phyloP scores from a whole-genome alignment of 768 basidiomycete species.

The Collybia nuda region DNA sequence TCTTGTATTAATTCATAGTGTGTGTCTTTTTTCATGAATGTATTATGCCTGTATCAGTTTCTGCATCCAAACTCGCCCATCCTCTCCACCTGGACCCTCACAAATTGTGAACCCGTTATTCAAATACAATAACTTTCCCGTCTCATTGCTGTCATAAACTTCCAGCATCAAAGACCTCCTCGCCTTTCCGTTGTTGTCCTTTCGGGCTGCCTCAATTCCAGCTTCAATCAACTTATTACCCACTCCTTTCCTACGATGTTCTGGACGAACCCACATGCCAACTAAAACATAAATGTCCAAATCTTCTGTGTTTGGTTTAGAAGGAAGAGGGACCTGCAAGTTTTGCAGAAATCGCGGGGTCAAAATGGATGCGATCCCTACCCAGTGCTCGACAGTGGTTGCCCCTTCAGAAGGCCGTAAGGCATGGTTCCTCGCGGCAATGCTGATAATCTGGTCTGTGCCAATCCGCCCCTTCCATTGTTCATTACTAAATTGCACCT shows the following conservation, averaged over 20 bases:
- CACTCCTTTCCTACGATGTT: not conserved
- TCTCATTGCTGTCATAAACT: not conserved
- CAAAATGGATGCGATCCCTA: not conserved
- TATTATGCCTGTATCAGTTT: too few species aligned
- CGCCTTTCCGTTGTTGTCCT: not conserved
- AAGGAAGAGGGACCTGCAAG: not conserved
- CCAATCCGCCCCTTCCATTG: conserved; percentile 24
- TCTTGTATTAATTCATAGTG: conserved; percentile 42
- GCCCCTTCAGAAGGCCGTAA: not conserved
- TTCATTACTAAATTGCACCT: conserved; percentile 19
- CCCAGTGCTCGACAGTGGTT: not conserved
- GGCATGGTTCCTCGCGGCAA: not conserved
- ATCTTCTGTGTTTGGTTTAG: not conserved
- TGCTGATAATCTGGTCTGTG: not conserved
- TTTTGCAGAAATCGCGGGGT: not conserved
- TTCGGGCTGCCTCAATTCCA: not conserved
- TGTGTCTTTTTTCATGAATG: not conserved
- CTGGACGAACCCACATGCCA: conserved; percentile 2
- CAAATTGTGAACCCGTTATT: not conserved
- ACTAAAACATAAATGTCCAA: not conserved
- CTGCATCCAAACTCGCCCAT: too few species aligned
- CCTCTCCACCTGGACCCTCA: too few species aligned
- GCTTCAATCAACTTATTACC: not conserved
- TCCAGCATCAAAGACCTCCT: not conserved
- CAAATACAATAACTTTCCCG: not conserved